These are phyloP conservation scores for Alternaria sp. DNA, from an alignment of 2,329 filamentous ascomycete genomes.

Conservation along the genomic window DNA sequence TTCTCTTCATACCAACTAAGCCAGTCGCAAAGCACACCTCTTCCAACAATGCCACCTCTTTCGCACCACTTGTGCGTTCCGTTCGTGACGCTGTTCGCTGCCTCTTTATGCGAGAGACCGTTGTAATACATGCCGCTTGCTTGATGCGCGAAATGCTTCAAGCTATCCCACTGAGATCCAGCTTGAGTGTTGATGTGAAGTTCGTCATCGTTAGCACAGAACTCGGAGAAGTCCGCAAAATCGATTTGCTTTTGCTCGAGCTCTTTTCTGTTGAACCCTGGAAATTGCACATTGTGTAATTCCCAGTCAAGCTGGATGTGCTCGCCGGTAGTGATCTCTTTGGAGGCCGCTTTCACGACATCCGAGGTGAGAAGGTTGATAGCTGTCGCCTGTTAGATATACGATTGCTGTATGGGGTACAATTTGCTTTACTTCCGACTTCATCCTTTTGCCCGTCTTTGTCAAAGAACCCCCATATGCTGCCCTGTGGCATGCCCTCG, in stretches of 20 bases:
- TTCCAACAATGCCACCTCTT: slow-evolving; percentile 43
- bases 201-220: slow-evolving; percentile 41
- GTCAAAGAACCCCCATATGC: slow-evolving; percentile 44
- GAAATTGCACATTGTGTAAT: slow-evolving; percentile 62
- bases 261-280: slow-evolving; percentile 60
- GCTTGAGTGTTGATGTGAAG: slow-evolving; percentile 43
- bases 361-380: slow-evolving; percentile 57
- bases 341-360: slow-evolving; percentile 56
- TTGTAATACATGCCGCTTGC: slow-evolving; percentile 37
- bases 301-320: slow-evolving; percentile 63
- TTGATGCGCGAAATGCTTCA: slow-evolving; percentile 47
- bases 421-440: slow-evolving; percentile 53
- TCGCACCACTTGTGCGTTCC: slow-evolving; percentile 48
- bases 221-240: slow-evolving; percentile 42
- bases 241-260: slow-evolving; percentile 59
- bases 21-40: slow-evolving; percentile 45
- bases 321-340: slow-evolving; percentile 59
- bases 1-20: slow-evolving; percentile 39
- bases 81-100: slow-evolving; percentile 29
- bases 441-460: slow-evolving; percentile 56
- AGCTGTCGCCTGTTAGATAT: slow-evolving; percentile 34
- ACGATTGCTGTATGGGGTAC: neutral
- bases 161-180: slow-evolving; percentile 45
- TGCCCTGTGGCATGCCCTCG: slow-evolving; percentile 42
- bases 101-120: slow-evolving; percentile 39